Percentiles rank a stretch among this genome's conserved stretches.
Conservation (phyloP, 768 basidiomycete genomes). For the Mycena filopes region DNA sequence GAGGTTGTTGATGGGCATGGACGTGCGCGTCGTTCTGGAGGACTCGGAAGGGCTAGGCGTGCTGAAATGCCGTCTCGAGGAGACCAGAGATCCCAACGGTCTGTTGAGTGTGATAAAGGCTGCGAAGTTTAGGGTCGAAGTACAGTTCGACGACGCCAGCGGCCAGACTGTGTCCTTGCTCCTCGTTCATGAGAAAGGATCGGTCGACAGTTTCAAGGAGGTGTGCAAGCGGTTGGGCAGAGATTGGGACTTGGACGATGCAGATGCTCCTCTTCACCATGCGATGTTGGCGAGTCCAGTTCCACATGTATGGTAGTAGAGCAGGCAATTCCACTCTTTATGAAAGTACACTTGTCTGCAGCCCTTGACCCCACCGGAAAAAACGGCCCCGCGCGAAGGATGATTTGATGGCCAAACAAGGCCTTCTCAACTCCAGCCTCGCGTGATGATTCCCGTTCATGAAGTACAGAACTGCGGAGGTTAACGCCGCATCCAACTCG, state of each 20-base stretch:
- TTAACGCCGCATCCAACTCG: background rate
- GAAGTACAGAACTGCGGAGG: background rate
- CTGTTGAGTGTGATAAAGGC: constrained; percentile 69
- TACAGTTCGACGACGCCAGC: constrained; percentile 59
- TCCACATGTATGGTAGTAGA: constrained; percentile 11
- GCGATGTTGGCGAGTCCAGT: constrained; percentile 22
- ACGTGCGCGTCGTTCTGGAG: constrained; percentile 73
- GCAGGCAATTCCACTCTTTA: too few relatives aligned
- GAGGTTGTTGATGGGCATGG: constrained; percentile 75
- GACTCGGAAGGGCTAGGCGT: constrained; percentile 71
- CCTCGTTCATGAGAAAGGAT: constrained; percentile 88
- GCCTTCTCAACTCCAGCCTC: too few relatives aligned
- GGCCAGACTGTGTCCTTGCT: constrained; percentile 63
- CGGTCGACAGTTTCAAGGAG: constrained; percentile 82
- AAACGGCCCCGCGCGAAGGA: too few relatives aligned
- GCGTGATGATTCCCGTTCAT: too few relatives aligned
- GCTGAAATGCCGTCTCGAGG: constrained; percentile 82
- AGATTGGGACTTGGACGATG: constrained; percentile 74
- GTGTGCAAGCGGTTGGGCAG: constrained; percentile 72
- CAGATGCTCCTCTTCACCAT: constrained; percentile 24
- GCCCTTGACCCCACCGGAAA: too few relatives aligned
- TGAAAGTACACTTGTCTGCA: too few relatives aligned
- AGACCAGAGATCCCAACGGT: constrained; percentile 66
- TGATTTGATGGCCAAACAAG: too few relatives aligned
- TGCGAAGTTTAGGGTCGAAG: constrained; percentile 86